Conservation (phyloP, 1,139 yeast genomes). For the Dujonia santamariae region DNA sequence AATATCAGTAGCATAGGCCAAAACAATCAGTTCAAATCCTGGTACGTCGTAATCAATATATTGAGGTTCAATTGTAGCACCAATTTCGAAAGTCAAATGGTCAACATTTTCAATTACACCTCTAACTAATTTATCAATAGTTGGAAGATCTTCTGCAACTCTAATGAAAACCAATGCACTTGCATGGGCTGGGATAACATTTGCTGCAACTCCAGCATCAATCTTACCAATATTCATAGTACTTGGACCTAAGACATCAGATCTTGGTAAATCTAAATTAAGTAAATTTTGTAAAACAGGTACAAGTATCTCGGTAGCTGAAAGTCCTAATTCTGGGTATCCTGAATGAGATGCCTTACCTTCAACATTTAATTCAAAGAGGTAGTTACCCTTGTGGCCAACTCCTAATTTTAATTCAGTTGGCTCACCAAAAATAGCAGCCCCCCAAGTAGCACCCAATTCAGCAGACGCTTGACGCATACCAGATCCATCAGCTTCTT, state of each 20-base stretch:
- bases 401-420: conserved; percentile 66
- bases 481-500: conserved; percentile 63
- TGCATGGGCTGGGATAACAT: conserved; percentile 63
- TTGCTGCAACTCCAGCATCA: conserved; percentile 59
- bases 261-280: conserved; percentile 42
- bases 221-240: conserved; percentile 61
- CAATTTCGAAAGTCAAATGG: conserved; percentile 22
- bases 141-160: conserved; percentile 47
- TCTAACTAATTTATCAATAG: conserved; percentile 32
- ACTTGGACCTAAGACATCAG: conserved; percentile 56
- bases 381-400: conserved; percentile 63
- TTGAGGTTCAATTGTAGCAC: conserved; percentile 32
- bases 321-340: conserved; percentile 65
- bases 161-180: conserved; percentile 49
- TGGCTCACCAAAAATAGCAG: conserved; percentile 72
- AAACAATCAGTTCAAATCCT: conserved; percentile 56
- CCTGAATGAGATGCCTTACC: conserved; percentile 71
- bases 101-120: conserved; percentile 30
- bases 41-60: conserved; percentile 57
- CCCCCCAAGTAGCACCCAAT: conserved; percentile 51
- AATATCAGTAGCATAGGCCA: conserved; percentile 65
- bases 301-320: conserved; percentile 57
- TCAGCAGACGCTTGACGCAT: conserved; percentile 43
- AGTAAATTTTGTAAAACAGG: conserved; percentile 40
- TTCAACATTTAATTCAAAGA: conserved; percentile 38